Conservation (phyloP, 1,284 basidiomycete genomes). For the Coriolopsis trogii region DNA sequence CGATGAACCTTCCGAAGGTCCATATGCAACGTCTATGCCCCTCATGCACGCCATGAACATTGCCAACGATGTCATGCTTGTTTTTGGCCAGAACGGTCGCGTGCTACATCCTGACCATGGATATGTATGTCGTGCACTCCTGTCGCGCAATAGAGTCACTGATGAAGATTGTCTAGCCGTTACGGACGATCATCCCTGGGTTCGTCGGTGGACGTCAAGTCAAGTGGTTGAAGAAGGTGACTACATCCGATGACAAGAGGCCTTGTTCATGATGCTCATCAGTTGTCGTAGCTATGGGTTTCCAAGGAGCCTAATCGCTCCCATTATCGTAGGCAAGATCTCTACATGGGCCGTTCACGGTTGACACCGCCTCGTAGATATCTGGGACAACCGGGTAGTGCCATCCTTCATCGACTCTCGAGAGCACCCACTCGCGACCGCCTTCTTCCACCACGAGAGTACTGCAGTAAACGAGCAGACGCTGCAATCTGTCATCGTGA, state of each 20-base stretch:
- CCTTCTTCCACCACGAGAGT: slow-evolving; percentile 25
- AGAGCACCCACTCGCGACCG: slow-evolving; percentile 22
- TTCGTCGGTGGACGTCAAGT: slow-evolving; percentile 31
- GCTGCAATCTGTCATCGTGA: slow-evolving; percentile 28
- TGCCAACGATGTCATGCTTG: slow-evolving; percentile 29
- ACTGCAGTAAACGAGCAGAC: slow-evolving; percentile 27
- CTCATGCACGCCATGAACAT: slow-evolving; percentile 26
- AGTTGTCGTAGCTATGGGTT: slow-evolving; percentile 23
- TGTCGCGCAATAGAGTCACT: too few relatives aligned
- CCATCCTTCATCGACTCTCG: slow-evolving; percentile 28
- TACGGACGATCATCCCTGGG: slow-evolving; percentile 29
- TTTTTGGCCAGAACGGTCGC: slow-evolving; percentile 28
- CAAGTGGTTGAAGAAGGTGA: slow-evolving; percentile 29
- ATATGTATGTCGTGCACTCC: slow-evolving; percentile 26
- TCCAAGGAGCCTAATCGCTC: slow-evolving; percentile 25
- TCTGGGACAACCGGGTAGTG: slow-evolving; percentile 30
- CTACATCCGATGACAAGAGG: neutral
- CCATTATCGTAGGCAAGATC: slow-evolving; percentile 23
- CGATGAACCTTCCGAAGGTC: slow-evolving; percentile 25
- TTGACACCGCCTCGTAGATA: slow-evolving; percentile 8
- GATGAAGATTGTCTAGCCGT: slow-evolving; percentile 11
- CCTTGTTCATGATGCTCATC: neutral
- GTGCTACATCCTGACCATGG: slow-evolving; percentile 31
- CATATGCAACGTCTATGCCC: slow-evolving; percentile 30
- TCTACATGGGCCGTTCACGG: neutral